Conservation (phyloP, 202 grass and related monocot genomes). For the Carex sylvatica region DNA sequence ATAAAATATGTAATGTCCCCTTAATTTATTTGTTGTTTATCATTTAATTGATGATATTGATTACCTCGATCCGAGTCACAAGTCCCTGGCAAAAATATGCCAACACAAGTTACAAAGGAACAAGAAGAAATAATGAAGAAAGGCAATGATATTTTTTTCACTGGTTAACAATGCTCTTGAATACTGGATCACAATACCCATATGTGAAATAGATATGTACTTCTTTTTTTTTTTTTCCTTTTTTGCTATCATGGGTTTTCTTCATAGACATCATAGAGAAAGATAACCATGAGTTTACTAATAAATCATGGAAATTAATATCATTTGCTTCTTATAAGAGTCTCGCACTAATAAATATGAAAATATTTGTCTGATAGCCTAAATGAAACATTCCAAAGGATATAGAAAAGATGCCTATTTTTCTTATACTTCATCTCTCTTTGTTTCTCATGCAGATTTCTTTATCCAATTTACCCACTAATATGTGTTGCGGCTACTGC, state of each 20-base stretch:
- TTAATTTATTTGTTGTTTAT: constrained; percentile 5
- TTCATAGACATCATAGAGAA: neutral
- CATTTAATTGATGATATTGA: neutral
- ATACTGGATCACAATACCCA: neutral
- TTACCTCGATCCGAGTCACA: neutral
- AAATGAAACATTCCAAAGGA: too few species aligned
- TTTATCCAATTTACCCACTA: constrained; percentile 97
- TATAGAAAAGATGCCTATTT: too few species aligned
- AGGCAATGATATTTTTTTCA: neutral
- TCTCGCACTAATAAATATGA: neutral
- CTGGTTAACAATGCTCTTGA: neutral
- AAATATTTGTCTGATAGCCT: too few species aligned
- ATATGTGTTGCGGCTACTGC: constrained; percentile 85
- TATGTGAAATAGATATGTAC: neutral
- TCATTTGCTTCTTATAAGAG: neutral
- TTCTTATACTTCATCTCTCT: neutral
- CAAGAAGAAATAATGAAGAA: neutral
- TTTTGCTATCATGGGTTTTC: neutral
- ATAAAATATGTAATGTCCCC: neutral
- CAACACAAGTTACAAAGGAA: neutral
- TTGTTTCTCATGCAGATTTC: constrained; percentile 66
- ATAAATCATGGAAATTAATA: neutral
- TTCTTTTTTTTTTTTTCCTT: neutral
- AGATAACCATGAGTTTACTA: too few species aligned
- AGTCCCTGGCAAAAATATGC: neutral